phyloP scores from a whole-genome alignment of 768 basidiomycete genomes.

The Candolleomyces eurysporus region DNA sequence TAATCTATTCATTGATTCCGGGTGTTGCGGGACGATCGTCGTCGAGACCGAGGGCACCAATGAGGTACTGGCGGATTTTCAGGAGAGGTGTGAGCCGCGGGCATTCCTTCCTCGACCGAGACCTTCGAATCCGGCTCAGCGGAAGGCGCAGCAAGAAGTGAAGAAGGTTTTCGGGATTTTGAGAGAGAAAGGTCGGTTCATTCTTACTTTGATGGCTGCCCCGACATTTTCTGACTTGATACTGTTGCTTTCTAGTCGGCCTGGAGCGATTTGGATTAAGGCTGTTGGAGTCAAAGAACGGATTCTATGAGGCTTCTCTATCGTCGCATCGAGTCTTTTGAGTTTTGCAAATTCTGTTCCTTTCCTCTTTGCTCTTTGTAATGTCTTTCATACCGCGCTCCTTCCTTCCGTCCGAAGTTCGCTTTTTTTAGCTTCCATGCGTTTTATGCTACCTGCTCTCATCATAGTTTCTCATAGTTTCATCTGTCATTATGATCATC shows the following conservation, averaged over 20 bases:
- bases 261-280: constrained; percentile 71
- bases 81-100: constrained; percentile 65
- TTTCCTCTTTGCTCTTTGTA: background rate
- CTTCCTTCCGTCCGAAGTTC: background rate
- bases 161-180: constrained; percentile 61
- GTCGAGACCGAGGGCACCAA: constrained; percentile 88
- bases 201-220: constrained; percentile 26
- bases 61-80: constrained; percentile 77
- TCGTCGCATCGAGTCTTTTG: background rate
- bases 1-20: constrained; percentile 63
- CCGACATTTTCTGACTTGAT: constrained; percentile 4
- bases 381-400: background rate
- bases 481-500: no score
- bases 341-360: background rate
- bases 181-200: constrained; percentile 63
- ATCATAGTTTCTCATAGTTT: no score
- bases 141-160: constrained; percentile 22
- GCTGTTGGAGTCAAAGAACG: constrained; percentile 67
- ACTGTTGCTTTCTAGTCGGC: constrained; percentile 45
- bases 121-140: constrained; percentile 37
- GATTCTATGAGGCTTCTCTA: constrained; percentile 36
- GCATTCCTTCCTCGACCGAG: constrained; percentile 62
- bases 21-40: constrained; percentile 82
- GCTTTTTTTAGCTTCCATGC: no score
- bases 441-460: background rate